Percentiles rank a stretch among this genome's conserved stretches.
Evolutionary conservation across 2,329 filamentous ascomycete species (phyloP).

Genomic region (Ascocoryne sarcoides): DNA sequence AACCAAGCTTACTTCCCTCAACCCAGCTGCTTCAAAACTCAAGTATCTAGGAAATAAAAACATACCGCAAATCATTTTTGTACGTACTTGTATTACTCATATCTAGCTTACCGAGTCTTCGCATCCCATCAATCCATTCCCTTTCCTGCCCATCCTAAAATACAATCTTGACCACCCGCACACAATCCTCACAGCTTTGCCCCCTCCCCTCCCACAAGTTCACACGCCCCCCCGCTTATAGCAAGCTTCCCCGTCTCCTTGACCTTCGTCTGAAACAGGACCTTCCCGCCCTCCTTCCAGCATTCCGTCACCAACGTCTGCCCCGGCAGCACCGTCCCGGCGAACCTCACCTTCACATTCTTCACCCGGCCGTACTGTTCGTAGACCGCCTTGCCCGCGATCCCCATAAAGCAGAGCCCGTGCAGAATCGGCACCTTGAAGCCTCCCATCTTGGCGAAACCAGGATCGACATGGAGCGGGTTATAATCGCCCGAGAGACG

Average conservation of each 20-base stretch:
- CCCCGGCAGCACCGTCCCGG: constrained; percentile 74
- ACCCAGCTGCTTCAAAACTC: too few species aligned
- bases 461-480: constrained; percentile 90
- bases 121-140: neutral
- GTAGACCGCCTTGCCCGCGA: constrained; percentile 84
- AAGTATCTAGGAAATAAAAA: too few species aligned
- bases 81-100: too few species aligned
- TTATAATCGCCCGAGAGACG: constrained; percentile 91
- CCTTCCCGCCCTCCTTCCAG: constrained; percentile 77
- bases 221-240: constrained; percentile 72
- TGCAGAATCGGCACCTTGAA: constrained; percentile 94
- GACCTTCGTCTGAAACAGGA: constrained; percentile 80
- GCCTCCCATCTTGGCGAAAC: constrained; percentile 88
- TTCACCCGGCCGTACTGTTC: constrained; percentile 74
- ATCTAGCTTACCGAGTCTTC: too few species aligned
- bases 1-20: too few species aligned
- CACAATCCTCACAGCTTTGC: neutral
- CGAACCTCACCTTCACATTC: constrained; percentile 90
- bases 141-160: neutral
- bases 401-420: constrained; percentile 91
- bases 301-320: constrained; percentile 90
- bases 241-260: constrained; percentile 89
- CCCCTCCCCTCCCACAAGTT: constrained; percentile 43
- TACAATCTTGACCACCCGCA: constrained; percentile 6
- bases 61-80: too few species aligned